These are phyloP conservation scores for Fomitopsis pulvina DNA, from an alignment of 768 basidiomycete species.

Conservation along the genomic window DNA sequence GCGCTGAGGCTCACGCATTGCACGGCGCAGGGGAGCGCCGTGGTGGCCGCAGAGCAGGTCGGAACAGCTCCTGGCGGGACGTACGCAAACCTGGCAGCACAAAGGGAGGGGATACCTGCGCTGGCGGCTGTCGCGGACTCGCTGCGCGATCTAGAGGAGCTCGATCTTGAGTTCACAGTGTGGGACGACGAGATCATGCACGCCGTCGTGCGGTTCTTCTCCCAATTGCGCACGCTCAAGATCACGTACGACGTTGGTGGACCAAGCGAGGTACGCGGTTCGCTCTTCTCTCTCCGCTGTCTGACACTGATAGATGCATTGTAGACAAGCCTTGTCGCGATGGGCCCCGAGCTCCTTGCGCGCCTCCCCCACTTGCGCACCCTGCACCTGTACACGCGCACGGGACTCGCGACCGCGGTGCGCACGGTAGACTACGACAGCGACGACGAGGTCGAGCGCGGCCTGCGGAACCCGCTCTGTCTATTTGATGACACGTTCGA, in stretches of 20 bases:
- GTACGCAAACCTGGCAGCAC: constrained; percentile 10
- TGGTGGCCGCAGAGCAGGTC: constrained; percentile 12
- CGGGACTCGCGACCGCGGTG: background rate
- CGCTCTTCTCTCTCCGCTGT: no score
- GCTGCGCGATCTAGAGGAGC: constrained; percentile 27
- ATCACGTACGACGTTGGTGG: constrained; percentile 32
- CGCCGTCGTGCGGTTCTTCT: constrained; percentile 33
- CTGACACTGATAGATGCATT: background rate
- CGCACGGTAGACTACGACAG: constrained; percentile 1
- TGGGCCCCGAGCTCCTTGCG: constrained; percentile 38
- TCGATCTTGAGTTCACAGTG: constrained; percentile 25
- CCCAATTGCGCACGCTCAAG: constrained; percentile 29
- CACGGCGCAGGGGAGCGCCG: background rate
- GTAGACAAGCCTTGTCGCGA: constrained; percentile 33
- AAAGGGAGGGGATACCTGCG: constrained; percentile 15
- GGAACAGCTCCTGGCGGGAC: constrained; percentile 13
- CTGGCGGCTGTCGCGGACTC: constrained; percentile 12
- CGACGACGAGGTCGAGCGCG: background rate
- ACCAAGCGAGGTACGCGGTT: constrained; percentile 37
- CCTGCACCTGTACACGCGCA: constrained; percentile 30
- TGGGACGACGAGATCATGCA: constrained; percentile 44
- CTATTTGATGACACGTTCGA: constrained; percentile 16
- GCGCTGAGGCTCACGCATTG: constrained; percentile 13
- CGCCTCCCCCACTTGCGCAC: constrained; percentile 30
- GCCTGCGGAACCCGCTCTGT: constrained; percentile 7